Evolutionary conservation across 2,329 filamentous ascomycete genomes (phyloP), one percentile per base, ranked within the genome.

Genomic region (Aspergillus sp.): DNA sequence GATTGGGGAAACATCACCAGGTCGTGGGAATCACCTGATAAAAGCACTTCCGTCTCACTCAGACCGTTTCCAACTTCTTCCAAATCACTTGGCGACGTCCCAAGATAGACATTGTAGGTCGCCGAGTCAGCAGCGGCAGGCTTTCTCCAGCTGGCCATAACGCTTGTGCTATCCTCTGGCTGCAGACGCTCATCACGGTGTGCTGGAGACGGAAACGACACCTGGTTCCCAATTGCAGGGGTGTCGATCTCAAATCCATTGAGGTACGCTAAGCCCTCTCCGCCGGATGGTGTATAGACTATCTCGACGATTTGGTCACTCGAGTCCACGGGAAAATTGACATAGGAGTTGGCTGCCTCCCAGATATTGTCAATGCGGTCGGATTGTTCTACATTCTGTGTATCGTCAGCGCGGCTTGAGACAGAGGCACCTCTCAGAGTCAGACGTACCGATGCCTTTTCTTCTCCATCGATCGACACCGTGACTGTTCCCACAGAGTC

Each of bases 161-260:
- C 17, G 9, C 13, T 46, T 2, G 42, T 17, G 9, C 10, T 41
- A 47, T 32, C 31, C 5, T 42, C 42, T 1, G 34, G 45, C 29
- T 52, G 11, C 3, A 52, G 10, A n/a, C 42, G 49, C 32, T 49
- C 45, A 4, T 55, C 49, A 10, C 49, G 41, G 21, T 55, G 41
- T 2, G 40, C 19, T 1, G 53, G 53, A 5, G 49, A 31, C 3
- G 53, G 53, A 4, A 55, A 55, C 7, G 53, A 49, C n/a, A 55
- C 16, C 14, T 52, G 53, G 5, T 52, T 42, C 16, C 42, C 42
- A 2, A 55, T 41, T 2, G 38, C 49, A 0, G 53, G 53, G 1
- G 53, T 55, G 21, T 55, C 53, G 9, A 55, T 43, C 20, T 55
- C 53, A 11, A 55, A 55, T 9, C 53, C 53, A 16, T 55, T 55